Conservation (phyloP, 192 early-diverging fungal species). For the Geosiphon pyriformis region DNA sequence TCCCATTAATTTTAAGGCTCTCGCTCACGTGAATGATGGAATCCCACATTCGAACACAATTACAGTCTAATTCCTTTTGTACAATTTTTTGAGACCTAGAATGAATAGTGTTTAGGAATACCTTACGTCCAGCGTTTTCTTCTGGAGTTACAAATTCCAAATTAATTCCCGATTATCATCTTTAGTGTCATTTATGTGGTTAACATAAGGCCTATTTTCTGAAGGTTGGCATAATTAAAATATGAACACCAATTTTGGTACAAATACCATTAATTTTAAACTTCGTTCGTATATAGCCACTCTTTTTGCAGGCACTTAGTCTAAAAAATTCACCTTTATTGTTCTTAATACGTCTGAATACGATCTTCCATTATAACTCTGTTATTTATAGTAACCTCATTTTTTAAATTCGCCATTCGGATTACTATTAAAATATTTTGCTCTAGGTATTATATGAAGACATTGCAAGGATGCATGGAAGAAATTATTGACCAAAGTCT, state of each 20-base stretch:
- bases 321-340: background rate
- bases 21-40: background rate
- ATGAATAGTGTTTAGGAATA: background rate
- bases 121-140: background rate
- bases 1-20: background rate
- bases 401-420: too few species aligned
- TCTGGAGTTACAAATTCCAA: slow-evolving; percentile 1
- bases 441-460: too few species aligned
- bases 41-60: background rate
- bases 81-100: background rate
- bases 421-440: too few species aligned
- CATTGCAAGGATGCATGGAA: too few species aligned
- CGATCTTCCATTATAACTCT: too few species aligned
- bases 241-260: background rate
- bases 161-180: slow-evolving; percentile 1
- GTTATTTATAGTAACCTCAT: too few species aligned
- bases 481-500: too few species aligned
- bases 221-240: background rate
- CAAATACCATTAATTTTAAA: slow-evolving; percentile 5
- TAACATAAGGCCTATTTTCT: background rate
- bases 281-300: background rate
- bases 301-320: background rate
- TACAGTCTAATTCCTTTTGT: background rate
- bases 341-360: too few species aligned
- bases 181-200: background rate